Percentiles rank a stretch among this genome's conserved stretches.
Conservation (phyloP, 768 basidiomycete genomes). For the Podaxis sp. region DNA sequence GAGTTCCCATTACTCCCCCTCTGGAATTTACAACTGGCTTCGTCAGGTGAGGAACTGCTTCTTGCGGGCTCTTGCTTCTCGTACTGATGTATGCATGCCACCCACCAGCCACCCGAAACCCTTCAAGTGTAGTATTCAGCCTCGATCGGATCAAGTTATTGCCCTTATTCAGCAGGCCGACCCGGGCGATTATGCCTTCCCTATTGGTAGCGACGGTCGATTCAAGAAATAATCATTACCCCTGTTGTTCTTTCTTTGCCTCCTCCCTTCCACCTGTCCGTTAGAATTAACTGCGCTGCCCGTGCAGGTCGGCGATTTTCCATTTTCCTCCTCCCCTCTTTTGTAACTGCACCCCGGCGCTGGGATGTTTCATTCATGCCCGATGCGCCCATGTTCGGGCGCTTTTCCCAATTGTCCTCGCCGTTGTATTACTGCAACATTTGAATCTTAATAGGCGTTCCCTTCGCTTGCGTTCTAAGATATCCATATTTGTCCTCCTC, state of each 20-base stretch:
- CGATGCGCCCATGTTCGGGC: neutral
- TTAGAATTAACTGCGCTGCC: neutral
- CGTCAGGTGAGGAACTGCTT: conserved; percentile 36
- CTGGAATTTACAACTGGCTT: conserved; percentile 41
- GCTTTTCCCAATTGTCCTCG: neutral
- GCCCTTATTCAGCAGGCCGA: conserved; percentile 29
- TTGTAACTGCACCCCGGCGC: neutral
- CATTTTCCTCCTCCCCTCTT: neutral
- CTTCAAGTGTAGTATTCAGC: conserved; percentile 44
- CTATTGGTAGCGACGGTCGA: conserved; percentile 7
- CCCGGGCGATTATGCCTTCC: conserved; percentile 14
- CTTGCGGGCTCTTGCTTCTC: neutral
- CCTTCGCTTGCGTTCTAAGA: neutral
- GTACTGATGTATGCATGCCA: neutral
- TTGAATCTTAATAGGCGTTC: neutral
- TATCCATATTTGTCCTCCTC: neutral
- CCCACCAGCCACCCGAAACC: conserved; percentile 47
- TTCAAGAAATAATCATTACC: neutral
- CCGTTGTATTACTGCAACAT: neutral
- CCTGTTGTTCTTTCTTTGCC: neutral
- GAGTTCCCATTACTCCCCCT: conserved; percentile 35
- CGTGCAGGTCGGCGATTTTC: neutral
- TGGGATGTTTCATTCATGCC: neutral
- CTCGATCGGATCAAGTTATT: conserved; percentile 35
- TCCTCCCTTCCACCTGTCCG: neutral